Evolutionary conservation across 805 yeast species (phyloP).

Genomic region (Saturnispora galanensis): DNA sequence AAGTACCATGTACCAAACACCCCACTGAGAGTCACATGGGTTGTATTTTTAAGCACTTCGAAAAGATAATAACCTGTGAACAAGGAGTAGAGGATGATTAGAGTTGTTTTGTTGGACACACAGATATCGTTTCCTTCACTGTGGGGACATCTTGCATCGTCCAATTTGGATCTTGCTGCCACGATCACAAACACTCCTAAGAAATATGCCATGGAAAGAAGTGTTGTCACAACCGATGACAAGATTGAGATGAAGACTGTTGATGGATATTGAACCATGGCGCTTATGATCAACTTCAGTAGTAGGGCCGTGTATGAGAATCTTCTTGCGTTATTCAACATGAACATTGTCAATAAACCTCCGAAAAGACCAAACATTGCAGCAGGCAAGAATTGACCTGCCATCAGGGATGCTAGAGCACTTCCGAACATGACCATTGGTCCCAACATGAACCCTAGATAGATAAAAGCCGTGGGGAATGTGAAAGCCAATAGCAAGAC

Average conservation of each 20-base stretch:
- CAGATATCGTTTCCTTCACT: conserved; percentile 23
- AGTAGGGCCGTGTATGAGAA: conserved; percentile 23
- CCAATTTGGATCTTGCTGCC: conserved; percentile 18
- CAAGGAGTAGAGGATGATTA: conserved; percentile 46
- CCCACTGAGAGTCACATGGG: conserved; percentile 76
- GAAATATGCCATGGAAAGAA: conserved; percentile 54
- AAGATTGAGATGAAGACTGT: conserved; percentile 38
- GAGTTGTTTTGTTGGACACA: conserved; percentile 22
- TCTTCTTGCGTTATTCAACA: conserved; percentile 19
- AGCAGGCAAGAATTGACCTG: conserved; percentile 16
- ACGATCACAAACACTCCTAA: conserved; percentile 51
- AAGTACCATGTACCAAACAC: conserved; percentile 91
- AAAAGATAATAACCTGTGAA: conserved; percentile 79
- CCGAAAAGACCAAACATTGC: conserved; percentile 16
- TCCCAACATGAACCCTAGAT: conserved; percentile 21
- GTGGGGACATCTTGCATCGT: conserved; percentile 46
- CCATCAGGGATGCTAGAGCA: conserved; percentile 14
- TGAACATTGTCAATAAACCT: conserved; percentile 16
- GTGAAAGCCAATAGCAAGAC: conserved; percentile 19
- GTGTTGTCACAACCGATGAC: conserved; percentile 37
- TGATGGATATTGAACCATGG: conserved; percentile 63
- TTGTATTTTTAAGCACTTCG: conserved; percentile 71
- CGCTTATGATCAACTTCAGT: conserved; percentile 50
- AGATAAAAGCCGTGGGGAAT: conserved; percentile 23
- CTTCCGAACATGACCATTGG: conserved; percentile 22